These are phyloP conservation scores for Dryadomyces quercus-mongolicae DNA, from an alignment of 2,329 filamentous ascomycete genomes.

Conservation along the genomic window DNA sequence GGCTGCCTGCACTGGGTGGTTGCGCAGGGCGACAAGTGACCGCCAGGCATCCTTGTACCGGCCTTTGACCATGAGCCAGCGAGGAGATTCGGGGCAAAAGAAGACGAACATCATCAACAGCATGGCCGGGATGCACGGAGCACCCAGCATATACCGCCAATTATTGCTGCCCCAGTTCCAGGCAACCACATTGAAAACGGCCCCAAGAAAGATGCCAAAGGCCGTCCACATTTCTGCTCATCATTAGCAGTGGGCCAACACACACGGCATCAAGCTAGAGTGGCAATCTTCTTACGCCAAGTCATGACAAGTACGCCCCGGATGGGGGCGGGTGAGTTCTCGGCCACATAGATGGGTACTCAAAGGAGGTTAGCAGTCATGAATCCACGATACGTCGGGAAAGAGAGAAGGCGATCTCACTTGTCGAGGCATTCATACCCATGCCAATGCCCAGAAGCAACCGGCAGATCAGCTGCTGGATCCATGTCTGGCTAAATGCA, in stretches of 20 bases:
- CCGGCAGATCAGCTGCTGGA: constrained; percentile 53
- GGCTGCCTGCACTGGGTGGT: constrained; percentile 43
- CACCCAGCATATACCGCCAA: constrained; percentile 53
- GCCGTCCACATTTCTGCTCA: constrained; percentile 23
- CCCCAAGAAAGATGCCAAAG: constrained; percentile 49
- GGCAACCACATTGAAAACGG: constrained; percentile 51
- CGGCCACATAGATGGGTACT: constrained; percentile 66
- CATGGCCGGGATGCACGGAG: constrained; percentile 48
- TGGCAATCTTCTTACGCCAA: constrained; percentile 38
- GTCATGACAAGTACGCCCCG: constrained; percentile 72
- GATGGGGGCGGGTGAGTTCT: constrained; percentile 57
- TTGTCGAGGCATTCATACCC: constrained; percentile 47
- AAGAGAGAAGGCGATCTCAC: neutral
- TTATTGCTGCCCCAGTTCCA: constrained; percentile 44
- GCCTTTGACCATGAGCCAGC: constrained; percentile 57
- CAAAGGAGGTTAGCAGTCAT: constrained; percentile 19
- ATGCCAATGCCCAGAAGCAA: constrained; percentile 68
- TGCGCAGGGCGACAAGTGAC: constrained; percentile 39
- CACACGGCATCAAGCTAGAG: neutral
- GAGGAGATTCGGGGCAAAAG: constrained; percentile 53
- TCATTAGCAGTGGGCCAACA: neutral
- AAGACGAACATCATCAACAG: constrained; percentile 49
- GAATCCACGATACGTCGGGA: neutral
- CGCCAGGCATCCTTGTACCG: constrained; percentile 48
- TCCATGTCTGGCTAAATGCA: constrained; percentile 60